These are phyloP conservation scores for Leccinum rimulosum DNA, from an alignment of 768 basidiomycete genomes.

Conservation along the genomic window DNA sequence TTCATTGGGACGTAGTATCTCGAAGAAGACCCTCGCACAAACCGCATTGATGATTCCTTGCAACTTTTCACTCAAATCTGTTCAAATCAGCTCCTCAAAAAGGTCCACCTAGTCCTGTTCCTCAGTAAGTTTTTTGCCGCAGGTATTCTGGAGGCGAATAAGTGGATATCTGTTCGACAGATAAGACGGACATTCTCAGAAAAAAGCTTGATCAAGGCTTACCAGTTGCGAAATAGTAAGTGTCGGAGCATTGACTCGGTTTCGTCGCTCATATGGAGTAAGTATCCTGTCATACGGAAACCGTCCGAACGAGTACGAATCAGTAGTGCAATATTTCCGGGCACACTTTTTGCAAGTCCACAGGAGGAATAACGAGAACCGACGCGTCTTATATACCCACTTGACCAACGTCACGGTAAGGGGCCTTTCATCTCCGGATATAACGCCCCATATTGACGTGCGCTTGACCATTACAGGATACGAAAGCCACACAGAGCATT, in stretches of 20 bases:
- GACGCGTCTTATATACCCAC: conserved; percentile 78
- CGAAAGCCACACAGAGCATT: conserved; percentile 79
- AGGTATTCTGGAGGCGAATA: neutral
- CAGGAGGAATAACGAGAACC: conserved; percentile 73
- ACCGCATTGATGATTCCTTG: conserved; percentile 85
- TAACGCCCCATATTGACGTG: neutral
- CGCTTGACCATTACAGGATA: conserved; percentile 49
- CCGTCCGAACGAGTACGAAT: conserved; percentile 77
- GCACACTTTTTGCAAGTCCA: conserved; percentile 84
- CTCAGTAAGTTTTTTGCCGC: conserved; percentile 41
- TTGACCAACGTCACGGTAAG: conserved; percentile 77
- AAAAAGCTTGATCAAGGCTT: conserved; percentile 70
- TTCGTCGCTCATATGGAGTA: conserved; percentile 9
- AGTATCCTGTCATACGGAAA: conserved; percentile 83
- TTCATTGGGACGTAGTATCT: conserved; percentile 53
- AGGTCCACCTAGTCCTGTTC: conserved; percentile 58
- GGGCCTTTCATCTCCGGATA: conserved; percentile 5
- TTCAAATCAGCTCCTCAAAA: conserved; percentile 75
- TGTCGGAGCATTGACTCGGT: neutral
- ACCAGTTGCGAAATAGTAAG: conserved; percentile 78
- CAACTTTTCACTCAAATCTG: conserved; percentile 86
- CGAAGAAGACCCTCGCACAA: conserved; percentile 82
- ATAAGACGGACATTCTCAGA: conserved; percentile 77
- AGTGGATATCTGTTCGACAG: conserved; percentile 31
- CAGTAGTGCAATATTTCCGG: conserved; percentile 82